phyloP scores from a whole-genome alignment of 2,329 filamentous ascomycete species.

The Orbilia javanica region DNA sequence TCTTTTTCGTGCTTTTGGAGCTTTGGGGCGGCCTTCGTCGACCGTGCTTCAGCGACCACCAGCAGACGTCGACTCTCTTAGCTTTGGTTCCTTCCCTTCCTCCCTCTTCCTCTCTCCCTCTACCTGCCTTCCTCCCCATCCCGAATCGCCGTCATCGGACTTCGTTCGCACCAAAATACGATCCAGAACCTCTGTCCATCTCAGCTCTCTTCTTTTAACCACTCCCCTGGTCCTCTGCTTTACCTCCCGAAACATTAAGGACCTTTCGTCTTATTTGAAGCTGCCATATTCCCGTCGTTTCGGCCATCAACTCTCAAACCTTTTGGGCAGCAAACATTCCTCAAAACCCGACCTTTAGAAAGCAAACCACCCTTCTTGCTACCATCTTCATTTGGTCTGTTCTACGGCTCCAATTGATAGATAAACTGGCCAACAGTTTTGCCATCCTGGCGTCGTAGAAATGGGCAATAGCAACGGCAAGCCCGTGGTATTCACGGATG shows the following conservation, averaged over 20 bases:
- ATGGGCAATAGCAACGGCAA: constrained; percentile 70
- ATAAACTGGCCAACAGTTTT: constrained; percentile 21
- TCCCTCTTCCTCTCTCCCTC: not conserved
- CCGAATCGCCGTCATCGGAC: constrained; percentile 32
- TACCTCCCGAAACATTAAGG: constrained; percentile 5
- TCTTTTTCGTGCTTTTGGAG: constrained; percentile 16
- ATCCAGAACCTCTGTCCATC: constrained; percentile 4
- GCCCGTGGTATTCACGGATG: constrained; percentile 89
- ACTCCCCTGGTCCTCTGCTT: constrained; percentile 8
- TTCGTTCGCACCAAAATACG: constrained; percentile 29
- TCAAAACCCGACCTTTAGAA: not conserved
- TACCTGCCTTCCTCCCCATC: not conserved
- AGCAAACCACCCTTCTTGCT: constrained; percentile 15
- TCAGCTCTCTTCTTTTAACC: constrained; percentile 9
- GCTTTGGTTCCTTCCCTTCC: constrained; percentile 4
- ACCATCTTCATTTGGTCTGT: constrained; percentile 10
- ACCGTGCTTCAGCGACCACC: constrained; percentile 21
- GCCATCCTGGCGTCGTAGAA: constrained; percentile 41
- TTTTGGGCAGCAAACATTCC: constrained; percentile 17
- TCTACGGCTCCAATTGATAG: constrained; percentile 25
- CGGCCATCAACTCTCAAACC: constrained; percentile 13
- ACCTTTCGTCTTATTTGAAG: not conserved
- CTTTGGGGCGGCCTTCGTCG: constrained; percentile 13
- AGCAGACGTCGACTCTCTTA: constrained; percentile 13
- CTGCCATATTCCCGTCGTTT: constrained; percentile 9